Base-by-base conservation (phyloP, 768 basidiomycete genomes). In the Suillus paluster region DNA sequence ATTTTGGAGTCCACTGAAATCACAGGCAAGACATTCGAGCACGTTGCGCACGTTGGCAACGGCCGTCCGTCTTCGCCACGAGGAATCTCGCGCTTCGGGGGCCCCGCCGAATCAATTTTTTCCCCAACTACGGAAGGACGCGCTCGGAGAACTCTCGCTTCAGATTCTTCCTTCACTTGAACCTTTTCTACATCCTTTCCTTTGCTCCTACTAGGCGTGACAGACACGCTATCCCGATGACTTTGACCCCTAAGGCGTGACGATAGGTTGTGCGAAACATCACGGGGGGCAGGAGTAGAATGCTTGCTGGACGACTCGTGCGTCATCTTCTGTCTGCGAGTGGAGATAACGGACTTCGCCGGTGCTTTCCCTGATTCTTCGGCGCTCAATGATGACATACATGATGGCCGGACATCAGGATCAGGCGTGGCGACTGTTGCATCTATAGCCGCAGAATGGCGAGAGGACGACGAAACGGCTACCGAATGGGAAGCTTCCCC, bases 1-100 rank as follows among this genome's bases (percentile, higher is more conserved):
- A 92, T 84, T 72, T 87, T 80, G 45, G 83, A 84, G 73, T 91
- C 89, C 30, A 92, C 87, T 55, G 87, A 84, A 66, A 92, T 92
- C 62, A 93, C 82, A 3, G 91, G 91, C 66, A 93, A 72, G 57
- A 92, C 78, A 70, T 86, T 91, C 57, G 76, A 78, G 73, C 91
- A 92, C 27, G 88, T 92, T 69, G 80, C 76, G 64, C 91, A 93
- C n/a, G 77, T 84, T 53, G 91, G 91, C 34, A 91, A 74, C 19
- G 81, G 83, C 70, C 85, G 86, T 30, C 90, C 90, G 69, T 90
- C 88, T 55, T 83, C 77, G 34, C 87, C 90, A 64, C 81, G 74
- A 5, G 82, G 86, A 19, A 80, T 73, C 44, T 81, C 79, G 48
- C 77, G 73, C 64, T 78, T 79, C n/a, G 71, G 66, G 50, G 78